These are phyloP conservation scores for Zoysia matrella DNA, from an alignment of 202 grass and related monocot species.

Conservation along the genomic window DNA sequence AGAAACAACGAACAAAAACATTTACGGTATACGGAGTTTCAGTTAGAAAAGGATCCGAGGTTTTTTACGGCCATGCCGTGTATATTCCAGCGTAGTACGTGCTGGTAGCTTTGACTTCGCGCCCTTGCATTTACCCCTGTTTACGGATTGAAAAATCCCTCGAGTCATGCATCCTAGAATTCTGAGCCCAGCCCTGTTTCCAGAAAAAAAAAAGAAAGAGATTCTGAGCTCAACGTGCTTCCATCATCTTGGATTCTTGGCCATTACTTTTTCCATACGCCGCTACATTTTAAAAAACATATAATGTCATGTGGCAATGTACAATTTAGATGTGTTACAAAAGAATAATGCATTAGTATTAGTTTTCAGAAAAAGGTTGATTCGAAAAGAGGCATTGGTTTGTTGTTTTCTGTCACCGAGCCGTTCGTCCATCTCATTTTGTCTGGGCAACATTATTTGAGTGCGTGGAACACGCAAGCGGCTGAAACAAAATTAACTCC, in stretches of 20 bases:
- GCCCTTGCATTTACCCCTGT: background rate
- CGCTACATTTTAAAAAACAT: too few species aligned
- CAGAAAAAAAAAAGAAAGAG: too few species aligned
- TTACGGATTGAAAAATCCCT: conserved; percentile 9
- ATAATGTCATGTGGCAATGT: too few species aligned
- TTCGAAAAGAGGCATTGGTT: background rate
- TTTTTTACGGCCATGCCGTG: conserved; percentile 7
- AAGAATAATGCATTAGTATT: too few species aligned
- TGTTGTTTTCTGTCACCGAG: background rate
- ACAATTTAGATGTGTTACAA: too few species aligned
- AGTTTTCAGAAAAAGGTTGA: too few species aligned
- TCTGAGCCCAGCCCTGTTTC: too few species aligned
- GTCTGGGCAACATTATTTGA: background rate
- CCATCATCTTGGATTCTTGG: too few species aligned
- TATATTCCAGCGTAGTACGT: background rate
- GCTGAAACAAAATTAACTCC: too few species aligned
- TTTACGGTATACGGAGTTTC: background rate
- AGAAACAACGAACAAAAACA: background rate
- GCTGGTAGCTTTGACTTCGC: conserved; percentile 23
- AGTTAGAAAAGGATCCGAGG: conserved; percentile 22
- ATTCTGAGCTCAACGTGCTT: too few species aligned
- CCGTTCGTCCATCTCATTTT: background rate
- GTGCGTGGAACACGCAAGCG: background rate
- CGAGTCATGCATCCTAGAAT: background rate
- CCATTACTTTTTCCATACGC: too few species aligned